Conservation (phyloP, 2,329 filamentous ascomycete genomes). For the Cladosporium austrohemisphaericum region DNA sequence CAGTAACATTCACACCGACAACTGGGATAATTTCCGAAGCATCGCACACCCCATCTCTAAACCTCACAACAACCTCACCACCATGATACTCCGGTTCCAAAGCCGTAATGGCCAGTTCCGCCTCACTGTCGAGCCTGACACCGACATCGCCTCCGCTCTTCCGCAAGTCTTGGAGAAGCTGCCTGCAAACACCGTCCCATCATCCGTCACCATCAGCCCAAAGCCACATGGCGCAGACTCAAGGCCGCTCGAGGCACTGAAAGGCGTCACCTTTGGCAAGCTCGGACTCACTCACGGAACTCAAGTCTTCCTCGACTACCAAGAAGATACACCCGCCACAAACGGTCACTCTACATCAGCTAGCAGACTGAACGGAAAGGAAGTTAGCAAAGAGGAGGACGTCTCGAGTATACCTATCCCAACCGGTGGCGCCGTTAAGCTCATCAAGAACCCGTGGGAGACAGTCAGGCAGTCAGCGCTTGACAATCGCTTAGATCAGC, state of each 20-base stretch:
- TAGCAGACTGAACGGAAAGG: conserved; percentile 74
- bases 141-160: conserved; percentile 63
- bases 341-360: conserved; percentile 49
- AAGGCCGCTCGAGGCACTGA: conserved; percentile 49
- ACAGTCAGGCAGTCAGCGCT: conserved; percentile 80
- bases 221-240: conserved; percentile 58
- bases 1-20: neutral
- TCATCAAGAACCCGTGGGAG: conserved; percentile 90
- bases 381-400: conserved; percentile 66
- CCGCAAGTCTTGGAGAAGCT: conserved; percentile 57
- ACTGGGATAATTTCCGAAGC: neutral
- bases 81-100: conserved; percentile 81
- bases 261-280: conserved; percentile 53
- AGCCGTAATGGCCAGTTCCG: conserved; percentile 92
- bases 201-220: conserved; percentile 57
- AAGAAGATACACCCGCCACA: conserved; percentile 51
- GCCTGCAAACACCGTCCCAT: conserved; percentile 52
- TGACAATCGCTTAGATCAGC: conserved; percentile 80
- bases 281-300: conserved; percentile 73
- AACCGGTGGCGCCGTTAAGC: conserved; percentile 52
- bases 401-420: conserved; percentile 57
- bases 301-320: conserved; percentile 81
- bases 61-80: conserved; percentile 25
- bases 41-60: conserved; percentile 8
- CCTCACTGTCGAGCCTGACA: conserved; percentile 69